phyloP scores from a whole-genome alignment of 345 rosid species.

The Melaleuca alternifolia region DNA sequence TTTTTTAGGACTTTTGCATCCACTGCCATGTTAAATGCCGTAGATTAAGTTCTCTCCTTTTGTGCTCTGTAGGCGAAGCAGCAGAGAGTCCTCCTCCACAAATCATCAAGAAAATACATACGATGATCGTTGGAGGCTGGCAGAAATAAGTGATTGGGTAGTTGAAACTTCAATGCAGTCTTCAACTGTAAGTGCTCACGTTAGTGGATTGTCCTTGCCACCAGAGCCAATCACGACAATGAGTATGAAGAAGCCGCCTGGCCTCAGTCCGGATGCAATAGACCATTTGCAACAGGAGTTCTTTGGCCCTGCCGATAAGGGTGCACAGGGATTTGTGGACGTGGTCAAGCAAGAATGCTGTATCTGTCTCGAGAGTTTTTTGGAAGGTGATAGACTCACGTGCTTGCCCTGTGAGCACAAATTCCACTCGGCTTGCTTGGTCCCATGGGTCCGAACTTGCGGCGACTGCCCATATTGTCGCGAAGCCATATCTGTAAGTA shows the following conservation, averaged over 20 bases:
- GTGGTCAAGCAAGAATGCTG: slow-evolving; percentile 44
- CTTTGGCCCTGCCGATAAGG: slow-evolving; percentile 20
- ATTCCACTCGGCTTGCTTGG: slow-evolving; percentile 70
- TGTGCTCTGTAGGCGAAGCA: slow-evolving; percentile 27
- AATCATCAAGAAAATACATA: slow-evolving; percentile 7
- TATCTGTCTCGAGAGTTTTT: slow-evolving; percentile 82
- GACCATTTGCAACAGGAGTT: slow-evolving; percentile 35
- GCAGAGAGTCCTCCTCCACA: slow-evolving; percentile 7
- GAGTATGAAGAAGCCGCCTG: slow-evolving; percentile 59
- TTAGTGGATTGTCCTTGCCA: slow-evolving; percentile 7
- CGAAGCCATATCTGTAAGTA: slow-evolving; percentile 23
- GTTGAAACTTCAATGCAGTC: slow-evolving; percentile 8
- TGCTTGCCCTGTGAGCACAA: slow-evolving; percentile 56
- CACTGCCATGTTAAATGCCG: neutral
- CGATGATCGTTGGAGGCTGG: slow-evolving; percentile 30
- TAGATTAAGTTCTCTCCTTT: neutral
- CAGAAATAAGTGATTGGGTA: slow-evolving; percentile 36
- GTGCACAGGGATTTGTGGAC: slow-evolving; percentile 4
- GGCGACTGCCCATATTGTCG: slow-evolving; percentile 97
- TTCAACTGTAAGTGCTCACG: slow-evolving; percentile 11
- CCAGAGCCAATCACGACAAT: slow-evolving; percentile 18
- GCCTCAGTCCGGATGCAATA: slow-evolving; percentile 48
- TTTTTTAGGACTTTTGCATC: neutral
- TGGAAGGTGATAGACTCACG: slow-evolving; percentile 46
- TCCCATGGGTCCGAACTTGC: slow-evolving; percentile 80